Conservation (phyloP, 306 rosid species). For the Sindora glabra region DNA sequence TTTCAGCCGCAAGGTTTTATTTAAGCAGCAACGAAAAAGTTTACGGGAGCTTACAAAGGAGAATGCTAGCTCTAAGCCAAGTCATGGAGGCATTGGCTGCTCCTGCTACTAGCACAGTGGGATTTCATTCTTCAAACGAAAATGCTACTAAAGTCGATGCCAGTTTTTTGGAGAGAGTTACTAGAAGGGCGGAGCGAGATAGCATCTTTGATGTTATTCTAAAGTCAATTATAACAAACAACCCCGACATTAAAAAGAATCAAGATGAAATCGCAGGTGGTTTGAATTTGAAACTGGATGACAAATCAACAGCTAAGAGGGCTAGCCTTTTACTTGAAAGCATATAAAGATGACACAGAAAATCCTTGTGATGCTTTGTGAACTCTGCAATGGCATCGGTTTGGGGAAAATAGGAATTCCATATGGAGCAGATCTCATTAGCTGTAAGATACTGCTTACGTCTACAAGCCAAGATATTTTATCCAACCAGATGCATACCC, state of each 20-base stretch:
- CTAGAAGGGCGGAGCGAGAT: too few species aligned
- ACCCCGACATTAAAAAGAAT: not conserved
- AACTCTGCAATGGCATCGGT: not conserved
- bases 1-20: too few species aligned
- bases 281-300: not conserved
- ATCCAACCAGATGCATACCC: not conserved
- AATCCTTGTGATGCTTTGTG: not conserved
- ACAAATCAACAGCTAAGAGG: not conserved
- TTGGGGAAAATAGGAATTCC: slow-evolving; percentile 3
- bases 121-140: too few species aligned
- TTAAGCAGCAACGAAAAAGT: too few species aligned
- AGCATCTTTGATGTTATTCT: not conserved
- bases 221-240: not conserved
- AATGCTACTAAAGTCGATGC: too few species aligned
- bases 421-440: not conserved
- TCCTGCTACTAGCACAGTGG: too few species aligned
- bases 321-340: not conserved
- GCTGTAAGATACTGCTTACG: not conserved
- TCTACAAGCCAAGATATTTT: not conserved
- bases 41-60: too few species aligned
- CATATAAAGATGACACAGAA: not conserved
- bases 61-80: too few species aligned
- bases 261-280: not conserved
- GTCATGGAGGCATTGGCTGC: too few species aligned
- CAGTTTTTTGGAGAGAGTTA: too few species aligned